Evolutionary conservation across 345 rosid genomes (phyloP).

Genomic region (Turnera subulata): DNA sequence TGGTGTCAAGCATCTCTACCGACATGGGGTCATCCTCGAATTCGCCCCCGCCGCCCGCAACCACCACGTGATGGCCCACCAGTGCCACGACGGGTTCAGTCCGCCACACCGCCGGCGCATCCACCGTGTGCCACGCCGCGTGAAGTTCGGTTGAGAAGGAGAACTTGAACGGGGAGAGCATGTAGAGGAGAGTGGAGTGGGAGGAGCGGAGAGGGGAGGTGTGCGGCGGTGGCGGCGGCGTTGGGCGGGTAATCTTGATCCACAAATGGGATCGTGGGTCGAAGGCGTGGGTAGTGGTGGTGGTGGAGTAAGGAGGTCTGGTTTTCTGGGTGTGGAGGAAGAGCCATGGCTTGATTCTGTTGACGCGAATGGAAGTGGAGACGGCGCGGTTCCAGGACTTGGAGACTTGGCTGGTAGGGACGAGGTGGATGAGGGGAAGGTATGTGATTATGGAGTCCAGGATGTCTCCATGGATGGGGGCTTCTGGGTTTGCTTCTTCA

Average conservation of each 20-base stretch:
- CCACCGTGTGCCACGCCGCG: conserved; percentile 55
- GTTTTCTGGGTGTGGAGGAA: conserved; percentile 45
- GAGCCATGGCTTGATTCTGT: conserved; percentile 60
- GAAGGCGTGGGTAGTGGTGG: conserved; percentile 44
- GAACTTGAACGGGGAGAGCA: conserved; percentile 43
- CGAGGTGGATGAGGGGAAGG: conserved; percentile 59
- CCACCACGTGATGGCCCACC: conserved; percentile 37
- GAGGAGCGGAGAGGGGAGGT: conserved; percentile 49
- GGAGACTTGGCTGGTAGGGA: conserved; percentile 55
- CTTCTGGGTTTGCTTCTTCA: conserved; percentile 10
- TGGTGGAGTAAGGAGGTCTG: conserved; percentile 28
- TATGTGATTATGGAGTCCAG: conserved; percentile 43
- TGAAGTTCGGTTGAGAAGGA: conserved; percentile 76
- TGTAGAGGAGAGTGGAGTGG: conserved; percentile 54
- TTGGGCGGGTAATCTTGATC: conserved; percentile 36
- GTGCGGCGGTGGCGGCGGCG: conserved; percentile 10
- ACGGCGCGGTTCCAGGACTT: conserved; percentile 63
- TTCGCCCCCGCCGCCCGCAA: conserved; percentile 57
- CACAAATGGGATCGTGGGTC: conserved; percentile 71
- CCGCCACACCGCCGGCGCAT: conserved; percentile 54
- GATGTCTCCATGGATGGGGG: conserved; percentile 43
- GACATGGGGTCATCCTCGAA: conserved; percentile 73
- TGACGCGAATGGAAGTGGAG: conserved; percentile 55
- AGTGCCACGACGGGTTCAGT: conserved; percentile 63
- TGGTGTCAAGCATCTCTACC: conserved; percentile 52